Conservation (phyloP, 768 basidiomycete genomes). For the Phylloporus arenicola region DNA sequence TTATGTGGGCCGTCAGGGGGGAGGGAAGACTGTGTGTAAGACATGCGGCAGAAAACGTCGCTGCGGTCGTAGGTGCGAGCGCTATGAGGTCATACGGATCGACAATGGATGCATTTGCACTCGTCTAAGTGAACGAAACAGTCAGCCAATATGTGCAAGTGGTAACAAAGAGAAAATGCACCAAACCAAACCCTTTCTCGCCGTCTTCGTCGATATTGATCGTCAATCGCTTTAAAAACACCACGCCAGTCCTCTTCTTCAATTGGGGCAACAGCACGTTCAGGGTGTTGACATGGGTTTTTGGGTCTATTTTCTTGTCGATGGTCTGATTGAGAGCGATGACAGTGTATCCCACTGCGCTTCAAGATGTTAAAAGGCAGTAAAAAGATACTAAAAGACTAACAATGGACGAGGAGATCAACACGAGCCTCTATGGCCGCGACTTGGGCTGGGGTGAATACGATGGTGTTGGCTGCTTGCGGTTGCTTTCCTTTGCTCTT, state of each 20-base stretch:
- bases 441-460: slow-evolving; percentile 55
- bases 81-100: slow-evolving; percentile 72
- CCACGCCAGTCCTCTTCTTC: slow-evolving; percentile 50
- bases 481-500: slow-evolving; percentile 27
- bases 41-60: slow-evolving; percentile 74
- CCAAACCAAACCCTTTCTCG: slow-evolving; percentile 81
- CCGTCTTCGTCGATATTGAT: slow-evolving; percentile 78
- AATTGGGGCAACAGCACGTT: slow-evolving; percentile 55
- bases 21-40: slow-evolving; percentile 76
- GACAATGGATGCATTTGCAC: slow-evolving; percentile 58
- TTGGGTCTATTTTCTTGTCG: slow-evolving; percentile 65
- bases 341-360: slow-evolving; percentile 80
- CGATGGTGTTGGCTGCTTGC: slow-evolving; percentile 32
- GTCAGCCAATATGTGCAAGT: not conserved
- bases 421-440: slow-evolving; percentile 54
- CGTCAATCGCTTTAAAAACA: slow-evolving; percentile 73
- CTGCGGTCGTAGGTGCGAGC: slow-evolving; percentile 64
- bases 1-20: slow-evolving; percentile 72
- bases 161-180: slow-evolving; percentile 30
- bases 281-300: slow-evolving; percentile 61
- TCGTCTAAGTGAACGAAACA: slow-evolving; percentile 45
- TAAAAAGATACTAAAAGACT: slow-evolving; percentile 23
- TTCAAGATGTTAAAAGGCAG: slow-evolving; percentile 5
- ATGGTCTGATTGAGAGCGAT: slow-evolving; percentile 73
- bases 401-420: slow-evolving; percentile 69